Percentiles rank a stretch among this genome's conserved stretches.
Evolutionary conservation across 495 filamentous ascomycete species (phyloP).

Genomic region (Clavariopsis aquatica): DNA sequence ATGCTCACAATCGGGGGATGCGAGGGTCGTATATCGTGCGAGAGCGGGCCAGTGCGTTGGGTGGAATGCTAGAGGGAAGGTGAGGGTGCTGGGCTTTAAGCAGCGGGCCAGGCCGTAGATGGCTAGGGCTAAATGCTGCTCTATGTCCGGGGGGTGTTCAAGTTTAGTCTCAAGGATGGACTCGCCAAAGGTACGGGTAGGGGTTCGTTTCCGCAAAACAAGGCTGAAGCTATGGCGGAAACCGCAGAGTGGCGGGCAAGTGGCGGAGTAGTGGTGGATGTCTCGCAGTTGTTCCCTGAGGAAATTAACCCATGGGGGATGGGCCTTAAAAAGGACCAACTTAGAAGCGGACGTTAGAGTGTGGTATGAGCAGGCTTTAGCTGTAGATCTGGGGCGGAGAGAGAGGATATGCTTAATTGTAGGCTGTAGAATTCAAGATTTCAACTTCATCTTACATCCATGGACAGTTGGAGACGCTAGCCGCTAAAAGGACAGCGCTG

Average conservation of each 20-base stretch:
- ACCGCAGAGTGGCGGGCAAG: slow-evolving; percentile 28
- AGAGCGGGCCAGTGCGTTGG: slow-evolving; percentile 23
- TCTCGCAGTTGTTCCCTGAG: slow-evolving; percentile 31
- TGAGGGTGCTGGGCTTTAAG: slow-evolving; percentile 20
- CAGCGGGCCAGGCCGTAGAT: slow-evolving; percentile 7
- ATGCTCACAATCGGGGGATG: slow-evolving; percentile 6
- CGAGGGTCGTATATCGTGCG: slow-evolving; percentile 25
- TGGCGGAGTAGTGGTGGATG: slow-evolving; percentile 31
- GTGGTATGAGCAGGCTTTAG: not conserved
- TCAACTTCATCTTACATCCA: slow-evolving; percentile 11
- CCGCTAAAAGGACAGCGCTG: not conserved
- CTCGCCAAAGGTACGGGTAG: slow-evolving; percentile 6
- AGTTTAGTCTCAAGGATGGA: slow-evolving; percentile 22
- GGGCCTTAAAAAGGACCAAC: slow-evolving; percentile 28
- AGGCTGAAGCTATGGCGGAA: slow-evolving; percentile 30
- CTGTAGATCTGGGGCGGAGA: slow-evolving; percentile 27
- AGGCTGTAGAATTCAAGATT: not conserved
- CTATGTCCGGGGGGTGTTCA: slow-evolving; percentile 19
- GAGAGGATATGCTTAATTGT: slow-evolving; percentile 14
- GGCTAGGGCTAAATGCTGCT: slow-evolving; percentile 23
- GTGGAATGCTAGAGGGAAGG: slow-evolving; percentile 19
- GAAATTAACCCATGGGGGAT: slow-evolving; percentile 6
- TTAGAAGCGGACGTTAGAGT: slow-evolving; percentile 21
- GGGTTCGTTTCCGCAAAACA: slow-evolving; percentile 25
- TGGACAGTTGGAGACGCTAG: not conserved